Base-by-base conservation (phyloP, 1,284 basidiomycete species). In the Fomes fomentarius region DNA sequence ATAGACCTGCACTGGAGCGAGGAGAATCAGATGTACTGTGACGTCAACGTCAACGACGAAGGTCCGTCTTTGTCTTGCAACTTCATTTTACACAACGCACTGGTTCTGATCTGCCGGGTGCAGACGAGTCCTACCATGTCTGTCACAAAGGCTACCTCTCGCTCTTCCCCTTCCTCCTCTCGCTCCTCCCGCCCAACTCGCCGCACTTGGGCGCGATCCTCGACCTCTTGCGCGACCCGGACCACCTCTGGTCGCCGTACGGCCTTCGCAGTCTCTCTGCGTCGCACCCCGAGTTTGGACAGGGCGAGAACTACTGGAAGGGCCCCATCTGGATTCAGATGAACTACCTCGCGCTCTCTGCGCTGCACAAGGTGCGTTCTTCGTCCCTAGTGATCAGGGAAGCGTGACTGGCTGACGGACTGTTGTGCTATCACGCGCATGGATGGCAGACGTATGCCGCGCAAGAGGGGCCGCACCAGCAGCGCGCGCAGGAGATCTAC, bases 241-340 rank as follows among this genome's bases (percentile, higher is more conserved):
- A 87, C 24, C 89, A 94, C 58, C 81, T 98, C 25, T 98, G 95
- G 95, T 96, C 94, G 2, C 80, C 85, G 1, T 94, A 88, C 69
- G 95, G 95, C 43, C 77, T 98, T 37, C 87, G 95, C 35, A 95
- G 93, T 62, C 75, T 98, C 48, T 93, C 92, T 12, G 85, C 81
- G 33, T 83, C 85, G 15, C 93, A 98, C 66, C 84, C 88, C n/a
- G 81, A 90, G 51, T 98, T 94, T 64, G 95, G 94, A 15, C 76
- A 86, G 64, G 95, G 89, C 47, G 96, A 98, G 69, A 93, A 97
- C 72, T 98, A 98, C 72, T 98, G 95, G 95, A 89, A 90, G 64
- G 94, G 95, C 2, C 93, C 96, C 2, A 90, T 98, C 50, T 98
- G 95, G 95, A 82, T 97, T 26, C 95, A 93, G 69, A 94, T 98